Percentiles rank a stretch among this genome's conserved stretches.
phyloP scores from a whole-genome alignment of 169 alveolate genomes.

The Cryptosporidium tyzzeri region DNA sequence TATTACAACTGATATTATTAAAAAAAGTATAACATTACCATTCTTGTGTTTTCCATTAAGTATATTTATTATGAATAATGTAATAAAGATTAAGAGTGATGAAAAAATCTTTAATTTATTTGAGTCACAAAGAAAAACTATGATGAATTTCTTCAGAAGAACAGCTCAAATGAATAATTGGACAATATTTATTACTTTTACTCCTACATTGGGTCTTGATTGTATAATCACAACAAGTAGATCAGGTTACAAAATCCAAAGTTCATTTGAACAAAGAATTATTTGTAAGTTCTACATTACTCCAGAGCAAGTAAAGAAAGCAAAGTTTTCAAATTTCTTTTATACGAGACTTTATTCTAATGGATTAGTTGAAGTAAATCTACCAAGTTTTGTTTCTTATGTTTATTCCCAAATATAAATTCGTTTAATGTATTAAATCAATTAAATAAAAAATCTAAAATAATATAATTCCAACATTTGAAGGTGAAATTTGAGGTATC shows the following conservation, averaged over 20 bases:
- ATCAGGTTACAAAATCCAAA: not conserved
- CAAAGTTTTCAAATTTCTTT: constrained; percentile 17
- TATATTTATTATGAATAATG: not conserved
- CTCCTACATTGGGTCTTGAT: constrained; percentile 51
- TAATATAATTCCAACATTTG: constrained; percentile 13
- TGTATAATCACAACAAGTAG: constrained; percentile 33
- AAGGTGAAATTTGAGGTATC: constrained; percentile 79
- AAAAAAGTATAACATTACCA: constrained; percentile 47
- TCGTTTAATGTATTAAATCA: not conserved
- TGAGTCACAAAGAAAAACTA: constrained; percentile 15
- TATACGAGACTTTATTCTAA: constrained; percentile 49
- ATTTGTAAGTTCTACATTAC: constrained; percentile 62
- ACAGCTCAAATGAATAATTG: constrained; percentile 21
- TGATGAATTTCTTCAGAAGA: constrained; percentile 5
- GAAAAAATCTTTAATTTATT: constrained; percentile 21
- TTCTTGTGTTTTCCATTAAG: not conserved
- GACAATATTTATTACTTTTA: constrained; percentile 19
- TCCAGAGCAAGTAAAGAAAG: constrained; percentile 42
- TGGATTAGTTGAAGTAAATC: constrained; percentile 45
- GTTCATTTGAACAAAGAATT: constrained; percentile 14
- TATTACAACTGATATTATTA: constrained; percentile 30
- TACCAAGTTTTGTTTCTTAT: constrained; percentile 28
- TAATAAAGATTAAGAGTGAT: constrained; percentile 19
- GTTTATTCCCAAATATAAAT: constrained; percentile 34
- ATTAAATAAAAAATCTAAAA: not conserved